Conservation (phyloP, 257 asterid species). For the Nicotiana knightiana region DNA sequence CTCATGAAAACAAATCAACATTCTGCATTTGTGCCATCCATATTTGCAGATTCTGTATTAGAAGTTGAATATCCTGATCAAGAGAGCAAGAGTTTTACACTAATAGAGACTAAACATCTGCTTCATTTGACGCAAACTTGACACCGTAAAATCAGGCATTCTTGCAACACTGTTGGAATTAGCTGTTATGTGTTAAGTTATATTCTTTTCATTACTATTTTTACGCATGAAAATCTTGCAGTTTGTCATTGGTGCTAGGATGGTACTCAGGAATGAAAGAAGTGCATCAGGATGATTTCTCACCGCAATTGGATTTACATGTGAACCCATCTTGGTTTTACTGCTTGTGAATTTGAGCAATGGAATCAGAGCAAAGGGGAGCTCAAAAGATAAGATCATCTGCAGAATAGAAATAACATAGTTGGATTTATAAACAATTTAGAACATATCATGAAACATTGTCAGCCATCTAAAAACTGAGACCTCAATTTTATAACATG, state of each 20-base stretch:
- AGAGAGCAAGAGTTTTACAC: not conserved
- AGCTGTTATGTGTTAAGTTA: not conserved
- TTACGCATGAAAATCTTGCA: not conserved
- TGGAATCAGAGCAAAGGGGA: conserved; percentile 90
- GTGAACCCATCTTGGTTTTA: conserved; percentile 81
- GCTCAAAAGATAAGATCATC: conserved; percentile 96
- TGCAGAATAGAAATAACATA: conserved; percentile 19
- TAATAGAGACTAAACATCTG: not conserved
- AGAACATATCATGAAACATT: not conserved
- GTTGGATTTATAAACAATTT: not conserved
- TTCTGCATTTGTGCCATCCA: not conserved
- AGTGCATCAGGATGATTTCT: conserved; percentile 17
- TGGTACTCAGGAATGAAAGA: not conserved
- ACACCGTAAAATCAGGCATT: not conserved
- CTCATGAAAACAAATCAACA: not conserved
- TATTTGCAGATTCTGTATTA: not conserved
- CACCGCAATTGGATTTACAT: conserved; percentile 62
- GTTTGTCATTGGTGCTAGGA: not conserved
- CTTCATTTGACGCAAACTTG: not conserved
- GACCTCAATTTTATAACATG: not conserved
- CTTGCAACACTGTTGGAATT: not conserved
- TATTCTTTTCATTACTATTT: not conserved
- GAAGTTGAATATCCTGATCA: not conserved
- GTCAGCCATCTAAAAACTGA: not conserved
- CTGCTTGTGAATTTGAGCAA: conserved; percentile 96